phyloP scores from a whole-genome alignment of 2,329 filamentous ascomycete genomes.

The Aspergillus pseudoglaucus region DNA sequence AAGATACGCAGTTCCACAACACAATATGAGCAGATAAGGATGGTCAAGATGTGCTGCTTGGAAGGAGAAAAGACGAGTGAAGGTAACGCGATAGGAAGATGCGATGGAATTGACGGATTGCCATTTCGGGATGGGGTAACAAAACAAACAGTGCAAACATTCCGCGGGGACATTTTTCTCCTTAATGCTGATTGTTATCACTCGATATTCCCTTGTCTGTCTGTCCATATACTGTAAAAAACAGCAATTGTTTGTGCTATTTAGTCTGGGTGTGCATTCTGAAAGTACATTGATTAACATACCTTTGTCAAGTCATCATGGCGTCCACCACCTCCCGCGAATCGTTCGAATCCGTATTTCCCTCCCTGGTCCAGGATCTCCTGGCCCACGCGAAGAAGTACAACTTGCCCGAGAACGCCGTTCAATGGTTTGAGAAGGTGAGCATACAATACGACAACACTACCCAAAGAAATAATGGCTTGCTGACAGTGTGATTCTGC shows the following conservation, averaged over 20 bases:
- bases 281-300: not conserved
- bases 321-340: constrained; percentile 63
- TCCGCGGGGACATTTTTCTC: constrained; percentile 12
- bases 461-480: constrained; percentile 2
- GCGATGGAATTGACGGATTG: constrained; percentile 5
- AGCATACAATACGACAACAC: constrained; percentile 9
- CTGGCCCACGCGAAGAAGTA: constrained; percentile 72
- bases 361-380: constrained; percentile 75
- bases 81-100: not conserved
- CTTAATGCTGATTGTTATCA: not conserved
- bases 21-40: too few relatives aligned
- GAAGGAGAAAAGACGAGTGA: not conserved
- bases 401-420: constrained; percentile 71
- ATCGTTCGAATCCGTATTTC: constrained; percentile 87
- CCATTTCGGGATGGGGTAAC: constrained; percentile 12
- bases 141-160: constrained; percentile 25
- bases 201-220: not conserved
- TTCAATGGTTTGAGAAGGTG: constrained; percentile 83
- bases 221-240: not conserved
- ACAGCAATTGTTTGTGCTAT: constrained; percentile 1
- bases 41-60: not conserved
- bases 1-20: too few relatives aligned
- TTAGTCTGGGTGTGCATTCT: not conserved
- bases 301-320: constrained; percentile 6
- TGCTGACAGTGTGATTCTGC: constrained; percentile 2